Conservation (phyloP, 805 yeast genomes). For the Cyberlindnera japonica region DNA sequence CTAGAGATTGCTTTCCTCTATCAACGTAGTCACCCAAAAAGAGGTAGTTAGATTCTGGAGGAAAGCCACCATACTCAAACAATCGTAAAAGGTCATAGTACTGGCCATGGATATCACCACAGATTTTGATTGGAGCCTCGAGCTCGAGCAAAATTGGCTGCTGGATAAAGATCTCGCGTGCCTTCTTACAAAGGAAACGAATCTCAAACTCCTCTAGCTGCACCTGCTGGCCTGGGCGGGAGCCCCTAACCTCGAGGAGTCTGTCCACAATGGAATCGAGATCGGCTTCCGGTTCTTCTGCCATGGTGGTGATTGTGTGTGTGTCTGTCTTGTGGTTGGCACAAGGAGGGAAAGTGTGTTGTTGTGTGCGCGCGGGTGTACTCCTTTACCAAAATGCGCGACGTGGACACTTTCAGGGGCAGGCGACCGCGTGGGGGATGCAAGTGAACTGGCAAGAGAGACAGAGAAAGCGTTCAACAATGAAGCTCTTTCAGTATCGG, state of each 20-base stretch:
- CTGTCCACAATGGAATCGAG: conserved; percentile 96
- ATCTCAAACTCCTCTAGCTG: conserved; percentile 92
- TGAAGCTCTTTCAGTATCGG: too few relatives aligned
- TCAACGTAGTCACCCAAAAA: conserved; percentile 97
- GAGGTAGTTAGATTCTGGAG: conserved; percentile 96
- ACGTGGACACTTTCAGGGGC: too few relatives aligned
- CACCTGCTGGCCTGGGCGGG: conserved; percentile 97
- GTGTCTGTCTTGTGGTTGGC: conserved; percentile 2
- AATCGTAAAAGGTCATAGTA: conserved; percentile 92
- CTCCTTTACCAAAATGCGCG: too few relatives aligned
- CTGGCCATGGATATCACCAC: conserved; percentile 99
- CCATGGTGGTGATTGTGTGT: conserved; percentile 26
- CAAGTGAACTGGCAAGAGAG: too few relatives aligned
- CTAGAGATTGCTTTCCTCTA: conserved; percentile 96
- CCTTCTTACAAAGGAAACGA: conserved; percentile 92
- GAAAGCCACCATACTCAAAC: conserved; percentile 98
- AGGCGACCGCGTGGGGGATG: too few relatives aligned
- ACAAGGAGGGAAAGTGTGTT: background rate
- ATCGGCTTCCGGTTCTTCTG: conserved; percentile 73
- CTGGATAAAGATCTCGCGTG: conserved; percentile 95
- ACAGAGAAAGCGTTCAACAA: too few relatives aligned
- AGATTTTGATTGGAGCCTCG: conserved; percentile 93
- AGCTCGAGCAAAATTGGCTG: conserved; percentile 94
- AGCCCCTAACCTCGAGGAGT: conserved; percentile 94
- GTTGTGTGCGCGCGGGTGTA: too few relatives aligned